These are phyloP conservation scores for Saccharomycopsis sp. DNA, from an alignment of 805 yeast species.

Conservation along the genomic window DNA sequence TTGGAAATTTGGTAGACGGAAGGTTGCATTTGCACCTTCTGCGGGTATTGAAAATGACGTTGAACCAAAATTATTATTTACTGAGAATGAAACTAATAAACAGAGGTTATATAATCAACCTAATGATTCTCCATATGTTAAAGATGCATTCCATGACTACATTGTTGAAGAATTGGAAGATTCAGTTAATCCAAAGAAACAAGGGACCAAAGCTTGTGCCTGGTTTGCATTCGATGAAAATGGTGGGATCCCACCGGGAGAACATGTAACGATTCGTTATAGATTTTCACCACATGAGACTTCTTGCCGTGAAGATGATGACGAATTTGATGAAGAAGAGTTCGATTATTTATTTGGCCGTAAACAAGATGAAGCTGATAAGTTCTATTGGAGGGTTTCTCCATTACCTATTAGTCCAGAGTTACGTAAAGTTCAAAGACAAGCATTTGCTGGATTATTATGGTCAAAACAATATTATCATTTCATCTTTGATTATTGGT, in stretches of 20 bases:
- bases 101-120: slow-evolving; percentile 56
- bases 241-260: slow-evolving; percentile 80
- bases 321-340: slow-evolving; percentile 60
- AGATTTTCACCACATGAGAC: slow-evolving; percentile 34
- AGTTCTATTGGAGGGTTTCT: slow-evolving; percentile 81
- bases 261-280: slow-evolving; percentile 78
- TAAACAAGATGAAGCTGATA: slow-evolving; percentile 85
- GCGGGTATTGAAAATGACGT: slow-evolving; percentile 69
- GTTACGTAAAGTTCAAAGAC: slow-evolving; percentile 78
- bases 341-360: slow-evolving; percentile 63
- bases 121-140: slow-evolving; percentile 55
- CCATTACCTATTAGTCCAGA: slow-evolving; percentile 81
- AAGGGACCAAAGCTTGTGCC: slow-evolving; percentile 82
- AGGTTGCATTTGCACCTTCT: slow-evolving; percentile 72
- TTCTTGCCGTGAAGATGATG: slow-evolving; percentile 28
- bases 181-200: slow-evolving; percentile 60
- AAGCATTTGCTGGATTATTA: slow-evolving; percentile 87
- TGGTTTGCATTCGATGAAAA: slow-evolving; percentile 72
- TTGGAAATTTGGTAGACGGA: slow-evolving; percentile 58
- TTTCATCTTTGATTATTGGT: slow-evolving; percentile 82
- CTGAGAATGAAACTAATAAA: slow-evolving; percentile 84
- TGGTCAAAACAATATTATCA: slow-evolving; percentile 93
- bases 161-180: slow-evolving; percentile 52
- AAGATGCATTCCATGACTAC: slow-evolving; percentile 88
- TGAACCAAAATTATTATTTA: slow-evolving; percentile 70